Evolutionary conservation across 2,329 filamentous ascomycete species (phyloP).

Genomic region (Sarocladiaceae sp.): DNA sequence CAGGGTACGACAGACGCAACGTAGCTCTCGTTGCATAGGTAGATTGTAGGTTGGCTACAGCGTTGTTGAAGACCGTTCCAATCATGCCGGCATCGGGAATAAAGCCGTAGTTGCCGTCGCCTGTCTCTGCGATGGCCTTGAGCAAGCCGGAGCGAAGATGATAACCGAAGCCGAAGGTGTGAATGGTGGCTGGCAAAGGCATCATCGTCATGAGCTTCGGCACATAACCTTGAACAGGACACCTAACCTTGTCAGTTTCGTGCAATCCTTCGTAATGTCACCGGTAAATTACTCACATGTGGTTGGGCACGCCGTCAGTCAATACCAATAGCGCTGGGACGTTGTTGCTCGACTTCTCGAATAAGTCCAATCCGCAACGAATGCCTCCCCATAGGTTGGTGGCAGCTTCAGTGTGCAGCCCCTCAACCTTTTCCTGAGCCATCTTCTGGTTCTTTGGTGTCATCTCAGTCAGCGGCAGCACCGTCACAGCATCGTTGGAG

Average conservation of each 20-base stretch:
- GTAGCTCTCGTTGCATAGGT: constrained; percentile 46
- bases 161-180: constrained; percentile 32
- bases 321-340: constrained; percentile 47
- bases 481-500: constrained; percentile 29
- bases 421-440: constrained; percentile 34
- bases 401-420: constrained; percentile 27
- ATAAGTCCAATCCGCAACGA: constrained; percentile 40
- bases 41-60: constrained; percentile 53
- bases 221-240: constrained; percentile 46
- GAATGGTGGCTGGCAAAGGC: constrained; percentile 34
- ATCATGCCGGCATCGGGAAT: constrained; percentile 59
- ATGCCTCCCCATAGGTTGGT: constrained; percentile 58
- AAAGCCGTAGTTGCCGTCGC: constrained; percentile 52
- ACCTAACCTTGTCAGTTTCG: constrained; percentile 25
- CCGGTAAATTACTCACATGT: constrained; percentile 29
- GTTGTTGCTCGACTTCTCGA: constrained; percentile 27
- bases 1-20: constrained; percentile 34
- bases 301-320: constrained; percentile 50
- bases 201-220: constrained; percentile 41
- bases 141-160: constrained; percentile 38
- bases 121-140: constrained; percentile 53
- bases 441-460: constrained; percentile 36
- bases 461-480: constrained; percentile 44
- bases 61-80: constrained; percentile 55
- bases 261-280: not conserved